These are phyloP conservation scores for Didymella keratinophila DNA, from an alignment of 2,329 filamentous ascomycete species.

Conservation along the genomic window DNA sequence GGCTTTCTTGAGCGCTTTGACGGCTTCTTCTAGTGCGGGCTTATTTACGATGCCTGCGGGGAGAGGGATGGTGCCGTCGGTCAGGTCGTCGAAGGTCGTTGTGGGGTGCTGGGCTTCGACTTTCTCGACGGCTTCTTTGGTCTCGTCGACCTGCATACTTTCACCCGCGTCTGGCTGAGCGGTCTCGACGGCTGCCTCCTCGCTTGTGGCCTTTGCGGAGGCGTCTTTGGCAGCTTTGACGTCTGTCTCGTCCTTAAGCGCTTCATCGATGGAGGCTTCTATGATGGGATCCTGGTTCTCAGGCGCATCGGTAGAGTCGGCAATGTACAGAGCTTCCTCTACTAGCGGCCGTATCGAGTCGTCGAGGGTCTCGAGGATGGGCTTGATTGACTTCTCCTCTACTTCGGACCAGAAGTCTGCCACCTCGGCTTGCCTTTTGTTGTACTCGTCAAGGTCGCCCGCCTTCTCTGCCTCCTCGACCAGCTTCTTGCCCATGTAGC, in stretches of 20 bases:
- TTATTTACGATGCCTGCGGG: slow-evolving; percentile 41
- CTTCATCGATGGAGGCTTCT: slow-evolving; percentile 39
- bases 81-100: slow-evolving; percentile 36
- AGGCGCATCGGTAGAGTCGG: slow-evolving; percentile 42
- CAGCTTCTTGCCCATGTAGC: slow-evolving; percentile 83
- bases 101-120: slow-evolving; percentile 39
- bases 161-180: not conserved
- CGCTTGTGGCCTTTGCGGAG: slow-evolving; percentile 9
- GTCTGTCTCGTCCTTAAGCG: slow-evolving; percentile 17
- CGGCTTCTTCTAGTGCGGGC: slow-evolving; percentile 52
- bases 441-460: slow-evolving; percentile 73
- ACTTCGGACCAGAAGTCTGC: slow-evolving; percentile 82
- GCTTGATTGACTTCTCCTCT: slow-evolving; percentile 82
- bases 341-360: slow-evolving; percentile 70
- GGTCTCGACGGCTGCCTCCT: slow-evolving; percentile 19
- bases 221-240: slow-evolving; percentile 13
- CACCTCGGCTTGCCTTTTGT: slow-evolving; percentile 77
- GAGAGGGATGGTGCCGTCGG: slow-evolving; percentile 42
- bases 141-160: slow-evolving; percentile 20
- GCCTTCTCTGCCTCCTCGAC: slow-evolving; percentile 78
- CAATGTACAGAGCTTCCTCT: slow-evolving; percentile 64
- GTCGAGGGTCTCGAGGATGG: slow-evolving; percentile 66
- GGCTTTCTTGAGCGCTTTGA: slow-evolving; percentile 72
- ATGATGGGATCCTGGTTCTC: slow-evolving; percentile 44
- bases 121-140: slow-evolving; percentile 34